phyloP scores from a whole-genome alignment of 441 rosid genomes.

The Erysimum cheiri region DNA sequence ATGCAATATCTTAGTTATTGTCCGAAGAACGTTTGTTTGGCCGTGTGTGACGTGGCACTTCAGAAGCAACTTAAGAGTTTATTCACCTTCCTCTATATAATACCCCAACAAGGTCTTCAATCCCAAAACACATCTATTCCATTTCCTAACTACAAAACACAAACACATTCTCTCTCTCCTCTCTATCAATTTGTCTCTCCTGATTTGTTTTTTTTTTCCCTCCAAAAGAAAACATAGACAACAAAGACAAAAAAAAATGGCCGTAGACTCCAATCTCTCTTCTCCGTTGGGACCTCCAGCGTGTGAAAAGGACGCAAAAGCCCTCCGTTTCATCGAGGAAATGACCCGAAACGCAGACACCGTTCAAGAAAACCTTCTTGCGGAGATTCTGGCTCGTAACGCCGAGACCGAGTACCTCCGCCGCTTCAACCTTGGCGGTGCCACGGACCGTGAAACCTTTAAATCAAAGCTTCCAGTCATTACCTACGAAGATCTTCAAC shows the following conservation, averaged over 20 bases:
- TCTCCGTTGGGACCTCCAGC: constrained; percentile 82
- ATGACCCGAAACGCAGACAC: constrained; percentile 72
- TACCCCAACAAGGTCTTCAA: constrained; percentile 25
- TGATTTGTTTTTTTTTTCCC: neutral
- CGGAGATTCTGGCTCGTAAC: constrained; percentile 71
- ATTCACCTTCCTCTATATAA: constrained; percentile 54
- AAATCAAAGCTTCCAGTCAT: constrained; percentile 75
- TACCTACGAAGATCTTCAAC: constrained; percentile 84
- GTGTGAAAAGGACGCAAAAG: constrained; percentile 77
- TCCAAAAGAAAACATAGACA: neutral
- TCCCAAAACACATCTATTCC: constrained; percentile 29
- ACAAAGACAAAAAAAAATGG: constrained; percentile 52
- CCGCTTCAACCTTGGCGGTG: constrained; percentile 59
- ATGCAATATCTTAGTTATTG: constrained; percentile 38
- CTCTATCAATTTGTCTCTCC: neutral
- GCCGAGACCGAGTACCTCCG: constrained; percentile 74
- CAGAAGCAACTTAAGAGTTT: neutral
- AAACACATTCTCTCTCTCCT: constrained; percentile 13
- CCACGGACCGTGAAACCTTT: constrained; percentile 65
- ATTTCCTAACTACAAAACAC: constrained; percentile 5
- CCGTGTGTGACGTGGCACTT: constrained; percentile 49
- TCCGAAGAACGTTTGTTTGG: constrained; percentile 32
- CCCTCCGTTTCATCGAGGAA: constrained; percentile 77
- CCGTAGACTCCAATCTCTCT: constrained; percentile 68
- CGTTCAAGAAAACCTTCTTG: constrained; percentile 67